Evolutionary conservation across 306 rosid species (phyloP).

Genomic region (Hippophae rhamnoides): DNA sequence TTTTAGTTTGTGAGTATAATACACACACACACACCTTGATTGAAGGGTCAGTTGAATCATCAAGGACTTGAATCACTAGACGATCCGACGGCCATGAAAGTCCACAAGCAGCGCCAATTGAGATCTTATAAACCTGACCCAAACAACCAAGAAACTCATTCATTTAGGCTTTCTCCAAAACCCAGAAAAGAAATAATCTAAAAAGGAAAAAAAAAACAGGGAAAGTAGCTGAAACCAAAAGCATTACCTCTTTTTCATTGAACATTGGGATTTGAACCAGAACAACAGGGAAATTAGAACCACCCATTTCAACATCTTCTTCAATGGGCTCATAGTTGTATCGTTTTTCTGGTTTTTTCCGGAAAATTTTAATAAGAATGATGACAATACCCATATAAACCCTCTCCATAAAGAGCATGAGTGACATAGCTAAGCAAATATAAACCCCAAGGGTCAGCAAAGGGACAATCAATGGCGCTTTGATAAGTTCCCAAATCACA

Average conservation of each 20-base stretch:
- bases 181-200: background rate
- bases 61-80: conserved; percentile 94
- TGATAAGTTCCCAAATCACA: conserved; percentile 71
- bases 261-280: conserved; percentile 98
- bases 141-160: conserved; percentile 1
- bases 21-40: conserved; percentile 45
- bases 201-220: background rate
- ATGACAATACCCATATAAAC: conserved; percentile 93
- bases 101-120: conserved; percentile 95
- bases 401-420: conserved; percentile 86
- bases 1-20: too few species aligned
- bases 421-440: conserved; percentile 68
- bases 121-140: conserved; percentile 81
- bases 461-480: conserved; percentile 90
- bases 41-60: conserved; percentile 85
- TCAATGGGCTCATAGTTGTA: conserved; percentile 52
- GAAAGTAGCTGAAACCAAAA: background rate
- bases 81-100: conserved; percentile 98
- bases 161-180: background rate
- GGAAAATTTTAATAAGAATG: conserved; percentile 67
- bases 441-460: conserved; percentile 50
- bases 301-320: conserved; percentile 73
- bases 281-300: conserved; percentile 71
- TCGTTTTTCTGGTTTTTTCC: conserved; percentile 85
- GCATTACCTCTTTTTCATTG: conserved; percentile 77